A percentile compares a stretch with the other conserved stretches of the same genome.
phyloP scores from a whole-genome alignment of 768 basidiomycete species.

The Hypholoma sublateritium region DNA sequence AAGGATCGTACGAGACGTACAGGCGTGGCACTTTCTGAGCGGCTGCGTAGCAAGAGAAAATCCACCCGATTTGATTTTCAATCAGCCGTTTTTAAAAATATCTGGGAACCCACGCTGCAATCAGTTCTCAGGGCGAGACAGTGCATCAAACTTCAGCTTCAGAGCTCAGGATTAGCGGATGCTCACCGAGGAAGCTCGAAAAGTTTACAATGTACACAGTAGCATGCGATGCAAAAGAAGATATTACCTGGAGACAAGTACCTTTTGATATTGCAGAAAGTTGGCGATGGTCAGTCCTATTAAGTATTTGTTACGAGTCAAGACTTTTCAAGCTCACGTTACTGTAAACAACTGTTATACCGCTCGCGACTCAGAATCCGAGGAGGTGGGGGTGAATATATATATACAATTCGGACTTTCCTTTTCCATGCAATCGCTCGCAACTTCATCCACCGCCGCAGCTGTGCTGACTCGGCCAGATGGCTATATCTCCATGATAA shows the following conservation, averaged over 20 bases:
- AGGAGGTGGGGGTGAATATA: not conserved
- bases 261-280: not conserved
- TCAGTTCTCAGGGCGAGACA: no score
- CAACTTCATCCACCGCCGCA: not conserved
- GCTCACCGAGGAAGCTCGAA: not conserved
- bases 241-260: slow-evolving; percentile 6
- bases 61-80: no score
- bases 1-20: no score
- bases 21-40: no score
- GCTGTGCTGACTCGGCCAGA: slow-evolving; percentile 3
- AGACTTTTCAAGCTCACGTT: not conserved
- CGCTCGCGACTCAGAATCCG: not conserved
- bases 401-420: slow-evolving; percentile 4
- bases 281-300: slow-evolving; percentile 3
- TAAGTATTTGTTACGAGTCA: not conserved
- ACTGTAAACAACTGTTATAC: not conserved
- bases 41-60: no score
- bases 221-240: slow-evolving; percentile 1
- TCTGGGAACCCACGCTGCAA: no score
- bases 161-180: no score
- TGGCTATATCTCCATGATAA: slow-evolving; percentile 4
- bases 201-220: not conserved
- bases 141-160: no score
- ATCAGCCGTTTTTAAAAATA: no score
- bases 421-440: not conserved